Evolutionary conservation across 23 red algal species (phyloP).

Genomic region (Pyropia yezoensis): DNA sequence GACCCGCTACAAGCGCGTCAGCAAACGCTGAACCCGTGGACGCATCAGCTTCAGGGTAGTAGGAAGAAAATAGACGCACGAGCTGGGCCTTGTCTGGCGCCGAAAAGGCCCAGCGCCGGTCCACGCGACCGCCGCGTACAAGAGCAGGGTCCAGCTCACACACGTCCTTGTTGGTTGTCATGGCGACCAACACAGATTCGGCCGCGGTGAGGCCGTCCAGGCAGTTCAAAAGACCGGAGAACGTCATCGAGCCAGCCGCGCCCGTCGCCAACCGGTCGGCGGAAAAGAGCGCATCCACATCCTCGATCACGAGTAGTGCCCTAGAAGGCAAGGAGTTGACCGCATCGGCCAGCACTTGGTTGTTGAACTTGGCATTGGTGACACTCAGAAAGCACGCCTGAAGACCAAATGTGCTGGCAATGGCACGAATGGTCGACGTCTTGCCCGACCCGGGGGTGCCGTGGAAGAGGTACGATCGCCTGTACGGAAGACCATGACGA

Average conservation of each 20-base stretch:
- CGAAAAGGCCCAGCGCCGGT: constrained; percentile 47
- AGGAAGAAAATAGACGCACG: constrained; percentile 36
- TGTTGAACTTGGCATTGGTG: constrained; percentile 47
- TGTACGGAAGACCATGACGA: constrained; percentile 37
- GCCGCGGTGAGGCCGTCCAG: constrained; percentile 58
- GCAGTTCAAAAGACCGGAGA: constrained; percentile 69
- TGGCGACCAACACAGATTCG: constrained; percentile 31
- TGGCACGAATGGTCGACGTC: constrained; percentile 36
- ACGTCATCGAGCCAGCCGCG: constrained; percentile 15
- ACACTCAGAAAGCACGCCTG: constrained; percentile 58
- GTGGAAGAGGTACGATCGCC: constrained; percentile 66
- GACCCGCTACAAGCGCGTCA: constrained; percentile 25
- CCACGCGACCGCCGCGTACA: constrained; percentile 55
- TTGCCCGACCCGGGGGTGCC: constrained; percentile 64
- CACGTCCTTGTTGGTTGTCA: constrained; percentile 63
- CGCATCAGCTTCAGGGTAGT: constrained; percentile 30
- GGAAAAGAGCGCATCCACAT: constrained; percentile 64
- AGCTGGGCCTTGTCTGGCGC: constrained; percentile 44
- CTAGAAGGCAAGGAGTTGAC: constrained; percentile 23
- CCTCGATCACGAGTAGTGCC: constrained; percentile 51
- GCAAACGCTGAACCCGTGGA: constrained; percentile 36
- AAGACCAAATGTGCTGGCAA: constrained; percentile 49
- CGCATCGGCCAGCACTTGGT: constrained; percentile 51
- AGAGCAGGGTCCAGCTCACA: constrained; percentile 57
- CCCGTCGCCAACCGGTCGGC: constrained; percentile 38